A percentile compares a stretch with the other conserved stretches of the same genome.
Evolutionary conservation across 2,329 filamentous ascomycete species (phyloP).

Genomic region (Leptosphaerulina australis): DNA sequence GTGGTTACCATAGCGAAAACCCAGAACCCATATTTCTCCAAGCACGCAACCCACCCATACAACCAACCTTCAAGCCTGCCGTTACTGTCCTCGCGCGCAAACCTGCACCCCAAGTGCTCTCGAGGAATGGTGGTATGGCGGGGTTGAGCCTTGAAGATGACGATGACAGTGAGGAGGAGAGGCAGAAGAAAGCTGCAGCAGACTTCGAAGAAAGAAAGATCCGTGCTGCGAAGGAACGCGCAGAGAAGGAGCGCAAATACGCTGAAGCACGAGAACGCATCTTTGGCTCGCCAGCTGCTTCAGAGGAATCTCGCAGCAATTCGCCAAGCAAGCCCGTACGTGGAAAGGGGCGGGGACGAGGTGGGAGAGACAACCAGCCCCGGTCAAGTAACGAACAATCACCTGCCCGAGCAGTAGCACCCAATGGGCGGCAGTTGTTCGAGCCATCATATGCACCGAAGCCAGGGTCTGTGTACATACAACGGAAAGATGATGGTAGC

Average conservation of each 20-base stretch:
- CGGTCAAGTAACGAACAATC: slow-evolving; percentile 48
- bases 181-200: slow-evolving; percentile 64
- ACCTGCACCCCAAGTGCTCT: slow-evolving; percentile 67
- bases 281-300: slow-evolving; percentile 66
- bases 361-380: slow-evolving; percentile 47
- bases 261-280: slow-evolving; percentile 87
- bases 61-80: slow-evolving; percentile 76
- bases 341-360: slow-evolving; percentile 48
- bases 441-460: slow-evolving; percentile 75
- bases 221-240: slow-evolving; percentile 77
- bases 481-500: slow-evolving; percentile 51
- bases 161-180: slow-evolving; percentile 70
- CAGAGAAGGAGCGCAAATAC: slow-evolving; percentile 90
- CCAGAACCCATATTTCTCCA: slow-evolving; percentile 77
- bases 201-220: slow-evolving; percentile 78
- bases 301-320: slow-evolving; percentile 45
- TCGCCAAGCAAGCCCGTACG: slow-evolving; percentile 41
- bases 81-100: slow-evolving; percentile 87
- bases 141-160: slow-evolving; percentile 54
- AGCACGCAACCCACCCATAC: slow-evolving; percentile 67
- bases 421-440: slow-evolving; percentile 67
- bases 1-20: slow-evolving; percentile 64
- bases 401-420: slow-evolving; percentile 35
- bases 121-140: slow-evolving; percentile 60
- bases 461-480: slow-evolving; percentile 59